Conservation (phyloP, 495 filamentous ascomycete species). For the Tetracladium setigerum region DNA sequence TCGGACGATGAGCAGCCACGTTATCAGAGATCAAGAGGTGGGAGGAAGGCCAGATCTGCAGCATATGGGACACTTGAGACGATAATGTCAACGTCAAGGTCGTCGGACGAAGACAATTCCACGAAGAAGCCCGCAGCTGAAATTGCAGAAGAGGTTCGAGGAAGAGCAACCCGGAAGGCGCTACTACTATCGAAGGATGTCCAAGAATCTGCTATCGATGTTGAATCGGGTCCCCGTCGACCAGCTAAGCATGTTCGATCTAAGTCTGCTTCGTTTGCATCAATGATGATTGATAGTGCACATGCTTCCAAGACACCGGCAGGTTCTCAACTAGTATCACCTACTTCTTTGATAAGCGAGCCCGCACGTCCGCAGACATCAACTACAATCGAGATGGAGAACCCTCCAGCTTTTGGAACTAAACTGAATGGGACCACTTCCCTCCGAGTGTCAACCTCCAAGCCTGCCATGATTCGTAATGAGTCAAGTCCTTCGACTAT, state of each 20-base stretch:
- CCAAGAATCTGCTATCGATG: constrained; percentile 12
- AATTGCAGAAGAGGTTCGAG: constrained; percentile 39
- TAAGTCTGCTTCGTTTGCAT: constrained; percentile 38
- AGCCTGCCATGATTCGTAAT: constrained; percentile 12
- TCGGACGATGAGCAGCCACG: constrained; percentile 37
- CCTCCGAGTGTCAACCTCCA: constrained; percentile 5
- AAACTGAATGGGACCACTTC: constrained; percentile 4
- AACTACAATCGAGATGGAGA: constrained; percentile 12
- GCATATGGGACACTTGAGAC: constrained; percentile 49
- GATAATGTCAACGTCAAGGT: constrained; percentile 48
- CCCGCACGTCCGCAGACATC: constrained; percentile 41
- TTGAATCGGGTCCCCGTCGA: constrained; percentile 11
- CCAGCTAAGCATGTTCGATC: constrained; percentile 25
- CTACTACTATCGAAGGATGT: constrained; percentile 13
- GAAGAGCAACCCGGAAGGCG: constrained; percentile 29
- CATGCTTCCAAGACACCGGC: constrained; percentile 6
- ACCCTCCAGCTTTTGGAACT: constrained; percentile 4
- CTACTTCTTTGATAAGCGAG: constrained; percentile 32
- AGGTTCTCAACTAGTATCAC: constrained; percentile 17
- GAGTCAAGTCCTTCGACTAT: constrained; percentile 17
- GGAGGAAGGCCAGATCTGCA: constrained; percentile 30
- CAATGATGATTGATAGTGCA: constrained; percentile 36
- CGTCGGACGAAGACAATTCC: constrained; percentile 44
- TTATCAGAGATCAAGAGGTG: constrained; percentile 21
- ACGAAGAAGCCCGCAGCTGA: constrained; percentile 42